A percentile compares a stretch with the other conserved stretches of the same genome.
Evolutionary conservation across 352 stramenopile species (phyloP).

Genomic region (Pythium coloratum): DNA sequence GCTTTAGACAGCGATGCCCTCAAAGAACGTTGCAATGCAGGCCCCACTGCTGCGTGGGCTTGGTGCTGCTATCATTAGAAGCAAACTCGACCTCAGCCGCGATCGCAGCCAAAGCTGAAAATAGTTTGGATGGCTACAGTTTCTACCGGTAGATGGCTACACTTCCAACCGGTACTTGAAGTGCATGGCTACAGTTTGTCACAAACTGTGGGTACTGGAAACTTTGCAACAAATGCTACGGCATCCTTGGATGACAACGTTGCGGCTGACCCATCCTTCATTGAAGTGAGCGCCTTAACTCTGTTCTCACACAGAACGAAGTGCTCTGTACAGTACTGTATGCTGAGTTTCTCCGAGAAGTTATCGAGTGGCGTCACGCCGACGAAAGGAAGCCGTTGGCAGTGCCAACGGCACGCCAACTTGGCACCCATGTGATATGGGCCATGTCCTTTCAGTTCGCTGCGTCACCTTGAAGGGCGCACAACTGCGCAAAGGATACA

Average conservation of each 20-base stretch:
- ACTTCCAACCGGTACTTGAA: background rate
- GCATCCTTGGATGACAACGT: background rate
- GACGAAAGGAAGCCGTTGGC: background rate
- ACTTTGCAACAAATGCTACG: background rate
- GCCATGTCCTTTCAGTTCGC: too few relatives aligned
- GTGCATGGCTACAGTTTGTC: background rate
- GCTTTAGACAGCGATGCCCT: background rate
- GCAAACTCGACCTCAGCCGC: background rate
- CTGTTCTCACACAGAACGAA: slow-evolving; percentile 1
- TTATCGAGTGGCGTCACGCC: background rate
- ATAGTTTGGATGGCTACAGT: background rate
- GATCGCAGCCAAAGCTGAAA: background rate
- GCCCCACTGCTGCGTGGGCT: too few relatives aligned
- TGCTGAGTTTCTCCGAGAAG: background rate
- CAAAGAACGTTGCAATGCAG: background rate
- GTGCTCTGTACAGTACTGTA: too few relatives aligned
- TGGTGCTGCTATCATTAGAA: background rate
- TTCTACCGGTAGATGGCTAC: background rate
- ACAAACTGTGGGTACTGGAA: background rate
- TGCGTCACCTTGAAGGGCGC: too few relatives aligned
- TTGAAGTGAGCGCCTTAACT: background rate
- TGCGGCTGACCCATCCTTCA: background rate
- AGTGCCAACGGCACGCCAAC: too few relatives aligned
- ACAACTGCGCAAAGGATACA: background rate
- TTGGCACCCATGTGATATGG: too few relatives aligned